phyloP scores from a whole-genome alignment of 73 alveolate genomes.

The Paraurostyla sp. region DNA sequence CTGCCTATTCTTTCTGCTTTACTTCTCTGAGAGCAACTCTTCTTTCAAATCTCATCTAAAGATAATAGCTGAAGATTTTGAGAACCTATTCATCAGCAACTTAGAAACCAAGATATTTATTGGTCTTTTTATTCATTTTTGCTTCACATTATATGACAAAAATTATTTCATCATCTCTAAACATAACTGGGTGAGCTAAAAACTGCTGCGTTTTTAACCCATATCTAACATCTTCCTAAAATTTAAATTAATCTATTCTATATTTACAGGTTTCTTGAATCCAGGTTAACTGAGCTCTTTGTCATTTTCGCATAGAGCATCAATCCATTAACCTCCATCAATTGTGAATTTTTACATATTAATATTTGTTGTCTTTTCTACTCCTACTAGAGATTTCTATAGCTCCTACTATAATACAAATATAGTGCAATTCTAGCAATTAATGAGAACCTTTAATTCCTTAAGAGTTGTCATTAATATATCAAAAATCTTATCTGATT shows the following conservation, averaged over 20 bases:
- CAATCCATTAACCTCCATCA: constrained; percentile 72
- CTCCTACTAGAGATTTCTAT: constrained; percentile 40
- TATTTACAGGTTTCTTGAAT: constrained; percentile 70
- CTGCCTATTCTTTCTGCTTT: constrained; percentile 59
- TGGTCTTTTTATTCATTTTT: constrained; percentile 63
- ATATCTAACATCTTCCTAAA: constrained; percentile 70
- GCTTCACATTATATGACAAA: constrained; percentile 70
- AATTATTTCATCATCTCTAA: constrained; percentile 65
- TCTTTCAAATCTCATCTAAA: constrained; percentile 70
- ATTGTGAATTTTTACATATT: constrained; percentile 60
- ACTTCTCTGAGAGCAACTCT: constrained; percentile 73
- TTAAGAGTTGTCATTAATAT: neutral
- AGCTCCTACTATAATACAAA: constrained; percentile 49
- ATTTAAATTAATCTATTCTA: no score
- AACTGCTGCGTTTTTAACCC: constrained; percentile 55
- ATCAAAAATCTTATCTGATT: constrained; percentile 12
- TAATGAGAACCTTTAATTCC: constrained; percentile 52
- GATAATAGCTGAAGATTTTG: constrained; percentile 73
- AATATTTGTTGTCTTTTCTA: constrained; percentile 27
- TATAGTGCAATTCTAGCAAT: constrained; percentile 56
- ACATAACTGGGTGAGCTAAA: constrained; percentile 68
- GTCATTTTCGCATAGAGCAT: constrained; percentile 71
- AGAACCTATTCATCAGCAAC: constrained; percentile 70
- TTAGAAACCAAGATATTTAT: constrained; percentile 66
- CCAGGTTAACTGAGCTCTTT: constrained; percentile 57